Evolutionary conservation across 768 basidiomycete genomes (phyloP).

Genomic region (Galerina marginata): DNA sequence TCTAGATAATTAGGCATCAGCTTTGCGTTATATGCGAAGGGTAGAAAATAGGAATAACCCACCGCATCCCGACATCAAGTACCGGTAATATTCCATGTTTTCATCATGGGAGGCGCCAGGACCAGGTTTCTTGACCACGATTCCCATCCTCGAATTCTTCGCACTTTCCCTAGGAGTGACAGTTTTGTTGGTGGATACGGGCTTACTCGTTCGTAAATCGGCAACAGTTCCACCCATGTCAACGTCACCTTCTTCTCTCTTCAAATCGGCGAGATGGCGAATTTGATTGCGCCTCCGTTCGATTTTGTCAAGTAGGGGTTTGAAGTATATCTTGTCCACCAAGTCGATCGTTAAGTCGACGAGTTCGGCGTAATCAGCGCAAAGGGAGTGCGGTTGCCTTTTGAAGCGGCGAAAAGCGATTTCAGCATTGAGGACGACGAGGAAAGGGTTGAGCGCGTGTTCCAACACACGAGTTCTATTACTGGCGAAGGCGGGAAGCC

Average conservation of each 20-base stretch:
- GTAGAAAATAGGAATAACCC: background rate
- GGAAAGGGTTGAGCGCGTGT: constrained; percentile 10
- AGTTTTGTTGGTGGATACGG: no score
- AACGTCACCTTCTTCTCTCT: background rate
- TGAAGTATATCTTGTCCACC: constrained; percentile 11
- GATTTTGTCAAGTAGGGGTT: background rate
- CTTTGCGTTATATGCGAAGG: no score
- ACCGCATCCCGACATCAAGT: constrained; percentile 8
- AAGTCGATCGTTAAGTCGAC: constrained; percentile 13
- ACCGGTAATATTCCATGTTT: background rate
- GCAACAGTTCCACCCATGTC: background rate
- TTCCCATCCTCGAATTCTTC: constrained; percentile 1
- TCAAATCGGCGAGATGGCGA: background rate
- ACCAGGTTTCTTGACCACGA: background rate
- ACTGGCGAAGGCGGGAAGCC: background rate
- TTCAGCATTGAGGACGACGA: constrained; percentile 12
- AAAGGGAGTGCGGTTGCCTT: background rate
- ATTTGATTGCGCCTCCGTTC: background rate
- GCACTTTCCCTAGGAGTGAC: background rate
- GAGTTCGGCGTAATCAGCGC: constrained; percentile 3
- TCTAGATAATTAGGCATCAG: no score
- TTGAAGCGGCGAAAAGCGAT: constrained; percentile 12
- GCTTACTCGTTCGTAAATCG: no score
- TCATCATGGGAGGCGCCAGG: constrained; percentile 5
- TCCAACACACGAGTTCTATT: no score